Conservation (phyloP, 2,329 filamentous ascomycete genomes). For the Venturia effusa region DNA sequence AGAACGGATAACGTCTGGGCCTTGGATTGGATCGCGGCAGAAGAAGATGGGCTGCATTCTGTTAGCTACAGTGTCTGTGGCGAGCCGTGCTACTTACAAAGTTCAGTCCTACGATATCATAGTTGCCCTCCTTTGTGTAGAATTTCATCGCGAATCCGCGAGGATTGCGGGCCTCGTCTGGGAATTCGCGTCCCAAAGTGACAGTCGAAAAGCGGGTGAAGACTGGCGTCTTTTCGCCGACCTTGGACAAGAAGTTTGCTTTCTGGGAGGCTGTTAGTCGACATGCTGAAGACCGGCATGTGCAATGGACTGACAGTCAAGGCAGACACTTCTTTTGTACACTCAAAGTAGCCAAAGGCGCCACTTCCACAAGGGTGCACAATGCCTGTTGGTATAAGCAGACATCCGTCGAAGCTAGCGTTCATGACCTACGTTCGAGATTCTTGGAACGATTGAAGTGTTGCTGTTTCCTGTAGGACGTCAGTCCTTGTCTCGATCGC, state of each 20-base stretch:
- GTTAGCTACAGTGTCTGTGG: not conserved
- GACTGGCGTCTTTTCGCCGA: slow-evolving; percentile 32
- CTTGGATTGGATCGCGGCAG: slow-evolving; percentile 36
- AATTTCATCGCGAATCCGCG: slow-evolving; percentile 41
- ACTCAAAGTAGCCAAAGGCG: slow-evolving; percentile 37
- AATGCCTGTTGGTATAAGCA: slow-evolving; percentile 19
- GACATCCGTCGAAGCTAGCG: slow-evolving; percentile 17
- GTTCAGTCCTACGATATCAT: slow-evolving; percentile 39
- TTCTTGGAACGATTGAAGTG: slow-evolving; percentile 46
- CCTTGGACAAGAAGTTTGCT: slow-evolving; percentile 30
- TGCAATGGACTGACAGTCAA: slow-evolving; percentile 19
- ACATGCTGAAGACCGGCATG: not conserved
- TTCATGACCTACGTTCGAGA: slow-evolving; percentile 26
- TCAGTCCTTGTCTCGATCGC: not conserved
- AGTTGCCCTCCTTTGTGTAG: slow-evolving; percentile 38
- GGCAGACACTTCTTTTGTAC: slow-evolving; percentile 27
- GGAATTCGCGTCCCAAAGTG: slow-evolving; percentile 31
- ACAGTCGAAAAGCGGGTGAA: slow-evolving; percentile 37
- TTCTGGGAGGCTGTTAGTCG: slow-evolving; percentile 16
- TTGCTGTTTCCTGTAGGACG: slow-evolving; percentile 34
- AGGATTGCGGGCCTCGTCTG: slow-evolving; percentile 36
- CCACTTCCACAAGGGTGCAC: slow-evolving; percentile 33
- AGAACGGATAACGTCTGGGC: slow-evolving; percentile 37
- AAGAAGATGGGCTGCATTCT: slow-evolving; percentile 35
- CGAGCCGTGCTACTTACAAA: slow-evolving; percentile 19